These are phyloP conservation scores for Cryptosporidium canis DNA, from an alignment of 169 alveolate genomes.

Conservation along the genomic window DNA sequence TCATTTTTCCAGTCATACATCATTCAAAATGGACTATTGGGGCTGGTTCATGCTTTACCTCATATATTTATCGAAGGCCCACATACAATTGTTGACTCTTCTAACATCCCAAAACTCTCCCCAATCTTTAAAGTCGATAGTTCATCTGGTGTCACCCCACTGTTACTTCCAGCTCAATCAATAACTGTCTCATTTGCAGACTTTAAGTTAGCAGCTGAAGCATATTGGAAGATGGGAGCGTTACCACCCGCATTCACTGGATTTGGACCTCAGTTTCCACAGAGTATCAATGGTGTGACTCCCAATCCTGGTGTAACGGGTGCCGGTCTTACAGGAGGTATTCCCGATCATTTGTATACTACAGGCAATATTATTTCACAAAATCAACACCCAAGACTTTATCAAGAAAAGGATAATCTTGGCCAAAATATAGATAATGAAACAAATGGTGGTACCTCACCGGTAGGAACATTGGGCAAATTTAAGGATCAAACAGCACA, in stretches of 20 bases:
- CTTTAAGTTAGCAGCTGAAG: constrained; percentile 61
- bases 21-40: constrained; percentile 56
- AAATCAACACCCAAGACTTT: background rate
- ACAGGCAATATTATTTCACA: background rate
- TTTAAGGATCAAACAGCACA: background rate
- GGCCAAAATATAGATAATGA: background rate
- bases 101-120: constrained; percentile 35
- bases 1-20: constrained; percentile 35
- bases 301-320: background rate
- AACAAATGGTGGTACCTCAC: background rate
- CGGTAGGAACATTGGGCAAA: background rate
- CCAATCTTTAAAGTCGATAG: constrained; percentile 38
- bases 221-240: constrained; percentile 65
- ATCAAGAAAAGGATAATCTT: background rate
- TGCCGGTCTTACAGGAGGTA: background rate
- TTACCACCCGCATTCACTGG: constrained; percentile 37
- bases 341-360: background rate
- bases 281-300: background rate
- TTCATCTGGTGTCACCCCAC: constrained; percentile 54
- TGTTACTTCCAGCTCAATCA: constrained; percentile 70
- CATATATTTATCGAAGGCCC: constrained; percentile 71
- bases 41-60: constrained; percentile 62
- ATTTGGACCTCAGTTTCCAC: background rate
- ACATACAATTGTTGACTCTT: constrained; percentile 45
- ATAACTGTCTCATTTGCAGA: constrained; percentile 38